phyloP scores from a whole-genome alignment of 768 basidiomycete genomes.

The Gymnopilus dilepis region DNA sequence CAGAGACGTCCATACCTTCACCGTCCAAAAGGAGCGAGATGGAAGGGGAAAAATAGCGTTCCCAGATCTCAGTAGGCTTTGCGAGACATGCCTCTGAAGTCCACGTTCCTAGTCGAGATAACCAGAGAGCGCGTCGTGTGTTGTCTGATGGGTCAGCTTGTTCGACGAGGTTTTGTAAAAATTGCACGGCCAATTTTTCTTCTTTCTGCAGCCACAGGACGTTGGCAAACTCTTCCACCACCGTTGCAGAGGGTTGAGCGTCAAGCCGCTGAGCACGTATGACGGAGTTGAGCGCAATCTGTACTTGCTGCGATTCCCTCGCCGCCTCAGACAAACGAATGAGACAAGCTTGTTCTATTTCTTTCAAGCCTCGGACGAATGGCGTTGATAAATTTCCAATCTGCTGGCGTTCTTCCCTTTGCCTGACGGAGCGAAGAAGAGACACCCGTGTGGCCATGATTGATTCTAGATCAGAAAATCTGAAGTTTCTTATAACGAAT shows the following conservation, averaged over 20 bases:
- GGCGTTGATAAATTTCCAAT: conserved; percentile 74
- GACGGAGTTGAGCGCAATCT: conserved; percentile 87
- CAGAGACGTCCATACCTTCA: conserved; percentile 6
- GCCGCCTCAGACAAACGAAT: conserved; percentile 76
- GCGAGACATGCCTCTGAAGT: conserved; percentile 84
- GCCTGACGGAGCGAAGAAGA: conserved; percentile 72
- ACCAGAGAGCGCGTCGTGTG: conserved; percentile 44
- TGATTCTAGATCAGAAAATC: conserved; percentile 77
- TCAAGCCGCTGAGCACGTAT: conserved; percentile 74
- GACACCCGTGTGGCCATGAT: conserved; percentile 84
- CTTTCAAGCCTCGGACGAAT: conserved; percentile 52
- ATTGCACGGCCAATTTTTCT: conserved; percentile 80
- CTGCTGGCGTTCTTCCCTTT: conserved; percentile 74
- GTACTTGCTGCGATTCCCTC: conserved; percentile 66
- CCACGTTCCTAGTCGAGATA: conserved; percentile 89
- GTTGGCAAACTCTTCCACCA: conserved; percentile 83
- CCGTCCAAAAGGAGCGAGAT: conserved; percentile 35
- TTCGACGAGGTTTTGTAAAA: conserved; percentile 50
- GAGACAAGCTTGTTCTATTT: conserved; percentile 73
- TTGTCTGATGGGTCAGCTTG: background rate
- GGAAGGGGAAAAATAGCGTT: conserved; percentile 74
- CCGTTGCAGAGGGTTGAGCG: conserved; percentile 46
- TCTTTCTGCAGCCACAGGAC: conserved; percentile 92
- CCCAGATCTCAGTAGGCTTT: conserved; percentile 73
- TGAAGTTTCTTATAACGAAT: conserved; percentile 34